Conservation (phyloP, 345 rosid genomes). For the Limnanthes douglasii region DNA sequence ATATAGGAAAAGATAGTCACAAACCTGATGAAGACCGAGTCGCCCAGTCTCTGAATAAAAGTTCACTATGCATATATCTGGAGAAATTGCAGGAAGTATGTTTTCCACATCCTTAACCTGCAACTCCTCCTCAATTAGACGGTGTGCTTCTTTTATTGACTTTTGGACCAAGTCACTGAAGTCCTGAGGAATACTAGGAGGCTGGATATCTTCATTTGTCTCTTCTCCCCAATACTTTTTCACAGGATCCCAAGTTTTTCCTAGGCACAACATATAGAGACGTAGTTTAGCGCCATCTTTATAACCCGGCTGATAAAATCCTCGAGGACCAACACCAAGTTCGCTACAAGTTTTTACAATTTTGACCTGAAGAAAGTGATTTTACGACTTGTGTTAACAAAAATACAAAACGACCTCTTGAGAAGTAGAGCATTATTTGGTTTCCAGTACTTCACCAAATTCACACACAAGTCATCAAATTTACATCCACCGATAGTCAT, state of each 20-base stretch:
- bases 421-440: not conserved
- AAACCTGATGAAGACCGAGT: conserved; percentile 62
- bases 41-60: conserved; percentile 33
- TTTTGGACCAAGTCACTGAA: conserved; percentile 22
- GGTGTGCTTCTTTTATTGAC: conserved; percentile 21
- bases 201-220: conserved; percentile 16
- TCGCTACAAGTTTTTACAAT: conserved; percentile 29
- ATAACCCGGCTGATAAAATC: conserved; percentile 43
- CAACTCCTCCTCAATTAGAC: conserved; percentile 11
- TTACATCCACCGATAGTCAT: too few species aligned
- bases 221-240: conserved; percentile 14
- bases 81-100: conserved; percentile 37
- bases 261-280: conserved; percentile 54
- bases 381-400: not conserved
- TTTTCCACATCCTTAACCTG: conserved; percentile 11
- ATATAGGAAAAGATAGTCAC: not conserved
- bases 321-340: conserved; percentile 29
- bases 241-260: conserved; percentile 36
- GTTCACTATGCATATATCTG: conserved; percentile 42
- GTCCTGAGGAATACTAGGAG: conserved; percentile 25
- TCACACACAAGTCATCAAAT: not conserved
- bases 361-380: conserved; percentile 17
- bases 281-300: conserved; percentile 32
- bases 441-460: not conserved
- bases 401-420: too few species aligned